phyloP scores from a whole-genome alignment of 148 eudicot species.

The Polygonum maritimum region DNA sequence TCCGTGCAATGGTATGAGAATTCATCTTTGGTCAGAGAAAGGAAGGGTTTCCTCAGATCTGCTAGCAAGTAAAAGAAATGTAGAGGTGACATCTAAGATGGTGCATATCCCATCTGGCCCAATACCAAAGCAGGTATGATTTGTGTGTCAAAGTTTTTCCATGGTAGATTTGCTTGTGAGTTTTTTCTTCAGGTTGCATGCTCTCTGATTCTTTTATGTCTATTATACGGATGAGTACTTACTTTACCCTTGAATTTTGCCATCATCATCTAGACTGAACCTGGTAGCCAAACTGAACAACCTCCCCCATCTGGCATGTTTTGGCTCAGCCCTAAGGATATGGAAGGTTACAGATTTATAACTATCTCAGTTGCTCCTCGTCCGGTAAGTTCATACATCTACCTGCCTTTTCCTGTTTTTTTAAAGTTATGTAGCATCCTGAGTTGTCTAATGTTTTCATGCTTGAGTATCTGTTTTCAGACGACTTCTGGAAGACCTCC shows the following conservation, averaged over 20 bases:
- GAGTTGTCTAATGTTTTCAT: conserved; percentile 11
- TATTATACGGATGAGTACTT: neutral
- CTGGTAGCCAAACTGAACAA: conserved; percentile 98
- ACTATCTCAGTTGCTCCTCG: conserved; percentile 97
- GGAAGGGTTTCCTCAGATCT: conserved; percentile 37
- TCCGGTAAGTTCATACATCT: conserved; percentile 47
- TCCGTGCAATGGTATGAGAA: conserved; percentile 86
- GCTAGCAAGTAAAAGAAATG: conserved; percentile 43
- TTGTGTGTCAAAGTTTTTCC: neutral
- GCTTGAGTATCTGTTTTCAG: conserved; percentile 29
- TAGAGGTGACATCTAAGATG: conserved; percentile 84
- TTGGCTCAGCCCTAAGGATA: conserved; percentile 63
- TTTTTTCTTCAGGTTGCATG: neutral
- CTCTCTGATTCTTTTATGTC: neutral
- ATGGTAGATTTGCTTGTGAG: conserved; percentile 11
- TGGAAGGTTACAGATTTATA: conserved; percentile 80
- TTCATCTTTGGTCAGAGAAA: conserved; percentile 97
- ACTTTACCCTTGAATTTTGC: neutral
- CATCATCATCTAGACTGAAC: conserved; percentile 55
- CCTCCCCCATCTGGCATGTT: conserved; percentile 92
- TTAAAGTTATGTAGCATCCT: neutral
- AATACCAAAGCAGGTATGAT: conserved; percentile 85
- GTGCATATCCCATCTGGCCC: conserved; percentile 90
- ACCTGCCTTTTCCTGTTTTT: neutral
- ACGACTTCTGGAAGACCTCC: conserved; percentile 96